Conservation (phyloP, 2,329 filamentous ascomycete genomes). For the Talaromyces islandicus region DNA sequence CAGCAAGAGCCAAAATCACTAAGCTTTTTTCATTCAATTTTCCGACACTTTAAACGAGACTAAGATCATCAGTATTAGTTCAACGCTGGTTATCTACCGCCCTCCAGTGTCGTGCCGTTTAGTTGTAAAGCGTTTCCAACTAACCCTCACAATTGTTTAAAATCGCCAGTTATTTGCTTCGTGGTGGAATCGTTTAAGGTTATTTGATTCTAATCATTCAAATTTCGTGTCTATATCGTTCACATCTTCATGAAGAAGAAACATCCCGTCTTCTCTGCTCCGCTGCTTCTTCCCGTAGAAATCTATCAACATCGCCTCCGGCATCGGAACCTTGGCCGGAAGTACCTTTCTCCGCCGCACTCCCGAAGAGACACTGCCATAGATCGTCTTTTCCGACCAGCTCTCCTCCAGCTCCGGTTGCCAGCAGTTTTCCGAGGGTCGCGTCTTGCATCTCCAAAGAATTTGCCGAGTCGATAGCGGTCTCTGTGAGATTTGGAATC, state of each 20-base stretch:
- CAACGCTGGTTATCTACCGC: too few species aligned
- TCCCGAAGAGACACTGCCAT: conserved; percentile 83
- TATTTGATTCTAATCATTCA: not conserved
- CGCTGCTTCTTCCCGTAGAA: conserved; percentile 51
- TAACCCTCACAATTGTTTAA: too few species aligned
- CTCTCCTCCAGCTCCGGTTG: conserved; percentile 64
- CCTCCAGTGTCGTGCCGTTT: too few species aligned
- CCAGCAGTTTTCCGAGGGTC: conserved; percentile 63
- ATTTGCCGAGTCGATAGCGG: conserved; percentile 73
- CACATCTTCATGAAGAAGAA: not conserved
- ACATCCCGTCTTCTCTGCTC: conserved; percentile 34
- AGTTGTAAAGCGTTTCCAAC: too few species aligned
- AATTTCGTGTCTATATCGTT: not conserved
- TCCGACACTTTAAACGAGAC: too few species aligned
- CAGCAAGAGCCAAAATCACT: too few species aligned
- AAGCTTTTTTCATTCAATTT: too few species aligned
- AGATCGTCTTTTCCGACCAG: conserved; percentile 71
- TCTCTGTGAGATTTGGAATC: conserved; percentile 46
- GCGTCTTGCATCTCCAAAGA: conserved; percentile 75
- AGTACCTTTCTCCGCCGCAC: conserved; percentile 28
- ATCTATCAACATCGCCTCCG: conserved; percentile 42
- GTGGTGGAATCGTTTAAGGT: too few species aligned
- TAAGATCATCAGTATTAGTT: too few species aligned
- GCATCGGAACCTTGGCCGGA: conserved; percentile 18
- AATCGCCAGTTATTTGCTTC: too few species aligned